Evolutionary conservation across 371 early-diverging fungal genomes (phyloP), one percentile per base, ranked within the genome.

Genomic region (Nosema muscidifuracis): DNA sequence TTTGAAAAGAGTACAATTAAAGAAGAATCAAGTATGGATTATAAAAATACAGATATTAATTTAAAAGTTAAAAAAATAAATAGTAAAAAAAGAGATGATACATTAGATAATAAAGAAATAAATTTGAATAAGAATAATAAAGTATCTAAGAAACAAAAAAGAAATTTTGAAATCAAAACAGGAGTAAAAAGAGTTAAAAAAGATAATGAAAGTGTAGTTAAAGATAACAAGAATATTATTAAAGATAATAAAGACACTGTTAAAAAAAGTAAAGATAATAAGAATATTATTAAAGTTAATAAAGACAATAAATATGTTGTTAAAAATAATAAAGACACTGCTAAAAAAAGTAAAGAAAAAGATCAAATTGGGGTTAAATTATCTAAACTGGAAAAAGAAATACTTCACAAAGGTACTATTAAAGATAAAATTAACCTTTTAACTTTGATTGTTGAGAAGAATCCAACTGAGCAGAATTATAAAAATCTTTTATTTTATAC

Each of bases 401-500:
- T 79, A 12, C 28, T 79, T 24, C 26, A 47, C 40, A 65, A 76
- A 26, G 79, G 79, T 18, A 76, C 79, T 0, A 51, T 65, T 13
- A 71, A 44, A 16, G 79, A 79, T 53, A 75, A 67, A 68, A 50
- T 79, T 12, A 69, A 75, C 51, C 20, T 61, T 13, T 34, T 73
- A 16, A 51, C 76, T 22, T 65, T 79, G 15, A 13, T 73, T 20
- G 16, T 36, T 28, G 61, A 34, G 3, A 64, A 68, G 30, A 72
- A 73, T 34, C 73, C 73, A 26, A 34, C 68, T 28, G n/a, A 36
- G 6, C 50, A 64, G 28, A 73, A 79, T 64, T 71, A 53, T 24
- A 76, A 75, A 58, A 28, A 53, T 12, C 43, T 79, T 3, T 55
- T 79, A 34, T 26, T 28, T 28, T 73, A 73, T 34, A 28, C 58